These are phyloP conservation scores for Stagonosporopsis cucurbitacearum DNA, from an alignment of 2,329 filamentous ascomycete genomes.

Conservation along the genomic window DNA sequence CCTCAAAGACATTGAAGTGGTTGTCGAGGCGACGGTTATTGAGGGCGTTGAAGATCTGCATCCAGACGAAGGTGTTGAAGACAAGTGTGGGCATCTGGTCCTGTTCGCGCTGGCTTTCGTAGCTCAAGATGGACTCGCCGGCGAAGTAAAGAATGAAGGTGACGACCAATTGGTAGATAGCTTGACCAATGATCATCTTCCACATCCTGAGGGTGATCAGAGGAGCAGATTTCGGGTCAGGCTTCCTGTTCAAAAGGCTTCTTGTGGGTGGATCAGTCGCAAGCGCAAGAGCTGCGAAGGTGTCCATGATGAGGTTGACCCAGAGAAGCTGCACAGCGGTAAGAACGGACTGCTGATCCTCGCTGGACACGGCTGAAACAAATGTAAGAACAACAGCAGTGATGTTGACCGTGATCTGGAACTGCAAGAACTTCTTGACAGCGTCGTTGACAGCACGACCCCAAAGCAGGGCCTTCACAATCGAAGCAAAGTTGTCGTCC, in stretches of 20 bases:
- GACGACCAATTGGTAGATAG: conserved; percentile 81
- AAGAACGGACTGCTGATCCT: conserved; percentile 74
- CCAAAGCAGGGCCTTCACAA: conserved; percentile 83
- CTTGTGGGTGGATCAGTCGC: conserved; percentile 89
- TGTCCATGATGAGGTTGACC: conserved; percentile 98
- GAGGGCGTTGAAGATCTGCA: conserved; percentile 99
- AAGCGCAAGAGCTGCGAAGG: conserved; percentile 85
- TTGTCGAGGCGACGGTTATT: conserved; percentile 97
- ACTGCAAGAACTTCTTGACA: conserved; percentile 57
- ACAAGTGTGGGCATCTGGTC: conserved; percentile 75
- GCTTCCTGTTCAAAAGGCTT: conserved; percentile 80
- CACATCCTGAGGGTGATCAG: conserved; percentile 89
- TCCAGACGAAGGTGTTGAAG: conserved; percentile 99
- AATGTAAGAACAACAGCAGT: conserved; percentile 89
- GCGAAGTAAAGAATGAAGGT: conserved; percentile 86
- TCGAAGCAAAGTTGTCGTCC: conserved; percentile 89
- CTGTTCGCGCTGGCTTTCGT: conserved; percentile 55
- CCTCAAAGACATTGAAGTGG: conserved; percentile 93
- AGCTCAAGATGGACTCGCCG: conserved; percentile 65
- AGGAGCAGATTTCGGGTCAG: conserved; percentile 74
- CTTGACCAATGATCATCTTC: conserved; percentile 98
- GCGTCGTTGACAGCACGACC: conserved; percentile 59
- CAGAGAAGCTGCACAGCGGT: conserved; percentile 91
- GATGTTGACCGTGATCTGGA: conserved; percentile 86
- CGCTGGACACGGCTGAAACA: conserved; percentile 79